Conservation (phyloP, 2,329 filamentous ascomycete genomes). For the Huntiella omanensis region DNA sequence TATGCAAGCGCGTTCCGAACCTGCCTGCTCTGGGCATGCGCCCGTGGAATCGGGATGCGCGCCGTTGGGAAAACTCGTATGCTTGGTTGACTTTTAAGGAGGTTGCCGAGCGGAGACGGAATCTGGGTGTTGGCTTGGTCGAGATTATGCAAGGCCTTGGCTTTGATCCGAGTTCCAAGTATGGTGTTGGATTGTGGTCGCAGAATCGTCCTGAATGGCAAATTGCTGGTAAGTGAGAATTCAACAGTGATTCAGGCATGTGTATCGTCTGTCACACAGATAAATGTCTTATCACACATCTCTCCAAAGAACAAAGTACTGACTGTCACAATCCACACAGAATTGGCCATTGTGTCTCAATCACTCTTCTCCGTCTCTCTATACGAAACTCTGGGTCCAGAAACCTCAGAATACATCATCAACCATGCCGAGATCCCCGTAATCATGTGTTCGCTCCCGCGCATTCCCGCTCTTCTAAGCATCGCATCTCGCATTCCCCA, state of each 20-base stretch:
- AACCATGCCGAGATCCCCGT: conserved; percentile 65
- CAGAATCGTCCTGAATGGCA: conserved; percentile 80
- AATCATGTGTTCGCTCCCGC: conserved; percentile 60
- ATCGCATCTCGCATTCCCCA: conserved; percentile 55
- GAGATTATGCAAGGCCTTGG: conserved; percentile 61
- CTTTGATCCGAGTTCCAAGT: conserved; percentile 38
- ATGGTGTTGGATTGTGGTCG: conserved; percentile 69
- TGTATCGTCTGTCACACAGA: neutral
- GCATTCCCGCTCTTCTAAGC: conserved; percentile 67
- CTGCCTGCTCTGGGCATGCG: conserved; percentile 62
- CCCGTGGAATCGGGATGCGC: conserved; percentile 55
- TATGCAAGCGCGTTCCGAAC: conserved; percentile 43
- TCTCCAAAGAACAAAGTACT: no score
- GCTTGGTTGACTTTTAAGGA: conserved; percentile 71
- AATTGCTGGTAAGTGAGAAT: conserved; percentile 39
- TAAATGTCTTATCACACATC: no score
- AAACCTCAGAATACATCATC: conserved; percentile 87
- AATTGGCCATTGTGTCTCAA: conserved; percentile 75
- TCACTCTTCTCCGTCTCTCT: conserved; percentile 78
- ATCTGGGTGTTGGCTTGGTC: conserved; percentile 70
- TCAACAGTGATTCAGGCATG: no score
- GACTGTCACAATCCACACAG: conserved; percentile 22
- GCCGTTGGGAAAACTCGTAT: conserved; percentile 56
- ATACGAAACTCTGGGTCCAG: conserved; percentile 86
- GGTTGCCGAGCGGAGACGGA: conserved; percentile 58